Evolutionary conservation across 805 yeast genomes (phyloP), one percentile per base, ranked within the genome.

Genomic region (Nakazawaea sp.): DNA sequence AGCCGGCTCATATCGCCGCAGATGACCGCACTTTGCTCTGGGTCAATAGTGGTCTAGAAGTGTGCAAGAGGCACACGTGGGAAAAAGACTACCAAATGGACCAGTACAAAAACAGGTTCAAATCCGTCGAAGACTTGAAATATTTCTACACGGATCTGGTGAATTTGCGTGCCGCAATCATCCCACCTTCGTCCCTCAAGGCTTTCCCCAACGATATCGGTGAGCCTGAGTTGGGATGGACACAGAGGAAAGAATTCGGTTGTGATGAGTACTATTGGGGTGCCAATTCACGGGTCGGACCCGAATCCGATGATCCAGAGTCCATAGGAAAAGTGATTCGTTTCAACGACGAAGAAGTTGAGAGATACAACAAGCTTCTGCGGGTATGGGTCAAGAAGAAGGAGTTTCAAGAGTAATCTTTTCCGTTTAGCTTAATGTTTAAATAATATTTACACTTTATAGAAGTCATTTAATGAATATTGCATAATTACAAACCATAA

Each of bases 41-140:
- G 87, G 64, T 79, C 34, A 81, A 81, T 47, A 80, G 86, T 12
- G 90, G 90, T 0, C 68, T 79, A 50, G 61, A 66, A 34, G 72
- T 66, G 35, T 81, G 88, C 54, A 73, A 74, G 45, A 59, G 68
- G 40, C 56, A 61, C 26, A 58, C 64, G n/a, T 67, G 64, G 32
- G 49, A 51, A 27, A 55, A 58, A 18, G 72, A 68, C 50, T 52
- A 51, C 32, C 53, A 46, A 40, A 56, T 52, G 27, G 48, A 56
- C 34, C 50, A 52, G 36, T 41, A 45, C 18, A 57, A 46, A 13
- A 48, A 49, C 26, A 26, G 46, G 6, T 43, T 55, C 21, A 27
- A 31, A 3, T 16, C 35, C 7, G 33, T 17, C 27, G 46, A 52
- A 13, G 55, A 56, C 10, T 46, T 66, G 36, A 55, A 58, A 38